These are phyloP conservation scores for Durio zibethinus DNA, from an alignment of 345 rosid genomes.

Conservation along the genomic window DNA sequence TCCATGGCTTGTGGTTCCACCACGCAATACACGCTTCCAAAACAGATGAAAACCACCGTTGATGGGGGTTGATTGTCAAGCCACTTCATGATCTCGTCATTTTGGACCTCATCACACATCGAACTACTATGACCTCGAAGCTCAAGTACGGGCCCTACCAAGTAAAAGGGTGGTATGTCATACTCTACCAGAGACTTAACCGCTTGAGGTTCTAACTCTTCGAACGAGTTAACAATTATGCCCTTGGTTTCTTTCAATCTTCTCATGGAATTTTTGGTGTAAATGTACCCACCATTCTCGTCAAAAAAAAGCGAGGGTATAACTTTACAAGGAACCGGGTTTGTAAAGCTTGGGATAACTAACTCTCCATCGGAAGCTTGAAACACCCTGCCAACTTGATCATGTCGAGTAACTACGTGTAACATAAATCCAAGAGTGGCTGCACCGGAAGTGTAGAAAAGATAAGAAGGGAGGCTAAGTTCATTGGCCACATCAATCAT, in stretches of 20 bases:
- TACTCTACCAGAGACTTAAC: conserved; percentile 21
- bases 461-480: conserved; percentile 42
- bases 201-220: conserved; percentile 30
- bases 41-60: background rate
- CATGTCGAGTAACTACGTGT: conserved; percentile 27
- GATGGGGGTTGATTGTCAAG: background rate
- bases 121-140: conserved; percentile 22
- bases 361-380: conserved; percentile 21
- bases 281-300: background rate
- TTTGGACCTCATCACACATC: conserved; percentile 17
- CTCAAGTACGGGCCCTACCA: conserved; percentile 40
- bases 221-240: conserved; percentile 30
- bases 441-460: conserved; percentile 30
- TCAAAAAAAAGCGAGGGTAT: conserved; percentile 19
- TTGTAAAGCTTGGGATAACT: conserved; percentile 23
- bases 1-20: background rate
- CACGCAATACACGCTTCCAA: background rate
- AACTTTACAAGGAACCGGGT: conserved; percentile 30
- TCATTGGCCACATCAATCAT: conserved; percentile 40
- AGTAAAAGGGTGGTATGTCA: conserved; percentile 23
- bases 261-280: background rate
- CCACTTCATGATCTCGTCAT: background rate
- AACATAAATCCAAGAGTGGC: conserved; percentile 28
- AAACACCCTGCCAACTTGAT: conserved; percentile 7
- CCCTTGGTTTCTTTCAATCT: background rate